These are phyloP conservation scores for Gaultheria prostrata DNA, from an alignment of 148 eudicot species.

Conservation along the genomic window DNA sequence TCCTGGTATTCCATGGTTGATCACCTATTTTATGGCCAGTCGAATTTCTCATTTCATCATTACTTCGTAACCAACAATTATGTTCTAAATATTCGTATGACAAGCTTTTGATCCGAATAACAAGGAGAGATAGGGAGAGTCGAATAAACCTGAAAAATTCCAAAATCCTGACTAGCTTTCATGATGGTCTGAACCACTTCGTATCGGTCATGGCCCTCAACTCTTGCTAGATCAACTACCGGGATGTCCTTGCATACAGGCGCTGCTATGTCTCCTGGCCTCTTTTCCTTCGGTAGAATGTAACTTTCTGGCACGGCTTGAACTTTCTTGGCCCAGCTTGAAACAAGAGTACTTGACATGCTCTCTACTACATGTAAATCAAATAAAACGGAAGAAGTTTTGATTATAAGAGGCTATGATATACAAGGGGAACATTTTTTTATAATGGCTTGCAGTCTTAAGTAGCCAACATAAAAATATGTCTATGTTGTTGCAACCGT, in stretches of 20 bases:
- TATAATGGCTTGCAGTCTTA: too few relatives aligned
- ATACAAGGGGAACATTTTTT: too few relatives aligned
- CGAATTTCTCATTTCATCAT: background rate
- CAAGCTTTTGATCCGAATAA: background rate
- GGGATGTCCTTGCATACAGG: background rate
- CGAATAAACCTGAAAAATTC: background rate
- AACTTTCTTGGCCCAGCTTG: background rate
- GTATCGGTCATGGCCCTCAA: background rate
- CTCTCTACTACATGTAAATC: background rate
- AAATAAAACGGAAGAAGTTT: too few relatives aligned
- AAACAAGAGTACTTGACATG: background rate
- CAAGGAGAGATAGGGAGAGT: background rate
- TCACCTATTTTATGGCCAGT: background rate
- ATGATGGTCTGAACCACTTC: background rate
- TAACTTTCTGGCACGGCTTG: background rate
- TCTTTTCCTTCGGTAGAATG: background rate
- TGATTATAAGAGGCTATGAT: too few relatives aligned
- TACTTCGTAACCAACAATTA: background rate
- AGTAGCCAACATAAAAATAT: too few relatives aligned
- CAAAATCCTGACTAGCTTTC: background rate
- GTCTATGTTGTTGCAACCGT: too few relatives aligned
- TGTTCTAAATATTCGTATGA: background rate
- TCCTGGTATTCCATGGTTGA: slow-evolving; percentile 28
- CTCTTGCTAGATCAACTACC: background rate
- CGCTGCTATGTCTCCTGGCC: background rate